Evolutionary conservation across 164 flowering plant genomes (phyloP), one percentile per base, ranked within the genome.

Genomic region (Saururus chinensis): DNA sequence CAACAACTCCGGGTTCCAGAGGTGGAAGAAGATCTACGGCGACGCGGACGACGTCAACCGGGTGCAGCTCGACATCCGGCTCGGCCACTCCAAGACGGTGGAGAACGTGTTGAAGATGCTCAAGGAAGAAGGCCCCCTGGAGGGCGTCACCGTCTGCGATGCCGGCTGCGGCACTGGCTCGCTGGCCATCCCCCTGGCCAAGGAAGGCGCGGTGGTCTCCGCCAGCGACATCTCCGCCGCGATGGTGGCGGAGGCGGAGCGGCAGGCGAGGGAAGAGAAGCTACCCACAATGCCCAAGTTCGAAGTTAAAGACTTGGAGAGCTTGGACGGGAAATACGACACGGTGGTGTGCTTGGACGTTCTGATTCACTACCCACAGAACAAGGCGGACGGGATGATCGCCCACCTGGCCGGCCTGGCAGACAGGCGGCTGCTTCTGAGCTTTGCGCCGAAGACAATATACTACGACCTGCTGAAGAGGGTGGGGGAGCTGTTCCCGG

Each of bases 121-220:
- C 72, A 68, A 65, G 0, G 99, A 90, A 0, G 96, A 87, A 0
- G 82, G 89, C 7, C 59, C 88, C 25, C 68, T 95, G 16, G 12
- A 53, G 3, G 95, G 96, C 0, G 82, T 93, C 22, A 80, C 87
- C 5, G 85, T 93, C 9, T 90, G 97, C 63, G 97, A 95, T 65
- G 99, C 97, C 22, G 97, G 99, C 7, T 95, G 99, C 52, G 99
- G 99, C 24, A 88, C 95, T 0, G 99, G 99, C 0, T 74, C 68
- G 53, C 79, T 95, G 25, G 69, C 99, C 13, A 81, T 95, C 68
- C 99, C 96, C 0, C 75, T 95, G 16, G 95, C 99, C 0, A 83
- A 82, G 70, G 75, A 80, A 60, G 99, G 97, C 5, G 99, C 99
- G 0, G 35, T 83, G 51, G 99, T 95, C 12, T 80, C 68, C 6